Evolutionary conservation across 352 stramenopile species (phyloP).

Genomic region (Globisporangium megalacanthum): DNA sequence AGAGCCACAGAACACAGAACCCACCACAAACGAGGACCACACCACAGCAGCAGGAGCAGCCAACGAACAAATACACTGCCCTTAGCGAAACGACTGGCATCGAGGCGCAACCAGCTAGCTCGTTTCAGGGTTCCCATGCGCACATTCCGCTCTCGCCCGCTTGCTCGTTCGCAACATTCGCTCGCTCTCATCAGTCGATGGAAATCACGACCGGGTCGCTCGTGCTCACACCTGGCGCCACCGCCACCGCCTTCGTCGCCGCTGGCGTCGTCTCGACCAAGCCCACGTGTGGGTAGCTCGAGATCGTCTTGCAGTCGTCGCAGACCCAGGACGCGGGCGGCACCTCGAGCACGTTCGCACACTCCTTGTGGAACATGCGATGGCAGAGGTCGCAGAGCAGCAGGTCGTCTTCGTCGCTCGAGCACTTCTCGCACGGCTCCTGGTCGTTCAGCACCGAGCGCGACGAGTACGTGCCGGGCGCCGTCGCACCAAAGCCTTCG

Average conservation of each 20-base stretch:
- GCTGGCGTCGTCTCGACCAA: constrained; percentile 14
- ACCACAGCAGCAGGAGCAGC: neutral
- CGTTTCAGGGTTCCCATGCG: neutral
- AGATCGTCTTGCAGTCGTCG: constrained; percentile 59
- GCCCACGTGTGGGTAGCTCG: constrained; percentile 58
- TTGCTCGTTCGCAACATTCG: no score
- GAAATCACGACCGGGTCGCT: constrained; percentile 58
- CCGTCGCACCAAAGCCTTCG: constrained; percentile 48
- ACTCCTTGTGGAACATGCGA: constrained; percentile 81
- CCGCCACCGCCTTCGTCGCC: neutral
- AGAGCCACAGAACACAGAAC: neutral
- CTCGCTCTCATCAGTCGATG: constrained; percentile 36
- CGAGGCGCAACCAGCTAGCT: neutral
- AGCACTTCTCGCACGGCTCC: constrained; percentile 66
- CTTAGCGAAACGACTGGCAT: no score
- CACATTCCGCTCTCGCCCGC: neutral
- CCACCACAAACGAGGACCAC: neutral
- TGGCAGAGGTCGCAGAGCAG: constrained; percentile 81
- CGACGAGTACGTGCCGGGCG: constrained; percentile 54
- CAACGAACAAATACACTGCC: neutral
- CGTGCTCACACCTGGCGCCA: neutral
- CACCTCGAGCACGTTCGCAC: constrained; percentile 72
- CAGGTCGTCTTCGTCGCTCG: constrained; percentile 63
- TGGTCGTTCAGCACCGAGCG: constrained; percentile 73
- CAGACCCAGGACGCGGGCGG: constrained; percentile 79